A percentile compares a stretch with the other conserved stretches of the same genome.
Conservation (phyloP, 2,329 filamentous ascomycete species). For the Aphanoascus verrucosus region DNA sequence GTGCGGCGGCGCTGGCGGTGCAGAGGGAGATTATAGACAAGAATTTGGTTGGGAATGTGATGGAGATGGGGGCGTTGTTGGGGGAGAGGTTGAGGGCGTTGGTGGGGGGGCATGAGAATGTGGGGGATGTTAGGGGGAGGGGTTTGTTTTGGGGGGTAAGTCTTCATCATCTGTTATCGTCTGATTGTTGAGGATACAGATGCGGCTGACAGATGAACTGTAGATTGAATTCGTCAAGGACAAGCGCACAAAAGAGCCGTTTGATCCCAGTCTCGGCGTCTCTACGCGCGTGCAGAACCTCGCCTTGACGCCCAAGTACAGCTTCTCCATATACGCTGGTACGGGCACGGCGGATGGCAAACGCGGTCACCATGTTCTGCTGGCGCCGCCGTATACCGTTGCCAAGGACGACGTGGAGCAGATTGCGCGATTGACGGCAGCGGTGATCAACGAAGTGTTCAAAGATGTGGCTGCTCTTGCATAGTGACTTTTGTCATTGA, state of each 20-base stretch:
- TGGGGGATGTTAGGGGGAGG: slow-evolving; percentile 49
- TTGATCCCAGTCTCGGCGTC: slow-evolving; percentile 37
- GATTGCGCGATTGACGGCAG: slow-evolving; percentile 43
- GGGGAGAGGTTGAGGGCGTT: slow-evolving; percentile 34
- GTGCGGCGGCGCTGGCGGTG: slow-evolving; percentile 50
- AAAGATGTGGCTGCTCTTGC: neutral
- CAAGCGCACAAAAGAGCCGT: slow-evolving; percentile 45
- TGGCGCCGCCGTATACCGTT: slow-evolving; percentile 59
- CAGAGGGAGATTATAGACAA: slow-evolving; percentile 49
- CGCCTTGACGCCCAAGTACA: slow-evolving; percentile 35
- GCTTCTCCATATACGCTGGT: slow-evolving; percentile 54
- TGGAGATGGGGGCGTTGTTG: slow-evolving; percentile 41
- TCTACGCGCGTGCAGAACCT: slow-evolving; percentile 43
- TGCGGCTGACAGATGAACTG: neutral
- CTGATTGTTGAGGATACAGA: neutral
- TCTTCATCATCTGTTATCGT: slow-evolving; percentile 17
- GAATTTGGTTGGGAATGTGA: slow-evolving; percentile 49
- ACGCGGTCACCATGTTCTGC: slow-evolving; percentile 57
- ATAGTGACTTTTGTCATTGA: neutral
- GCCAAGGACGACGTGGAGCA: slow-evolving; percentile 46
- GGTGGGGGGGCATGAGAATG: slow-evolving; percentile 39
- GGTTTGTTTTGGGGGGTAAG: slow-evolving; percentile 51
- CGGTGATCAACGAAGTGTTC: slow-evolving; percentile 46
- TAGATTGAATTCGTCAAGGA: slow-evolving; percentile 49
- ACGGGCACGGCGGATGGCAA: slow-evolving; percentile 49